Percentiles rank a stretch among this genome's conserved stretches.
Evolutionary conservation across 2,329 filamentous ascomycete species (phyloP).

Genomic region (Polytolypa hystricis): DNA sequence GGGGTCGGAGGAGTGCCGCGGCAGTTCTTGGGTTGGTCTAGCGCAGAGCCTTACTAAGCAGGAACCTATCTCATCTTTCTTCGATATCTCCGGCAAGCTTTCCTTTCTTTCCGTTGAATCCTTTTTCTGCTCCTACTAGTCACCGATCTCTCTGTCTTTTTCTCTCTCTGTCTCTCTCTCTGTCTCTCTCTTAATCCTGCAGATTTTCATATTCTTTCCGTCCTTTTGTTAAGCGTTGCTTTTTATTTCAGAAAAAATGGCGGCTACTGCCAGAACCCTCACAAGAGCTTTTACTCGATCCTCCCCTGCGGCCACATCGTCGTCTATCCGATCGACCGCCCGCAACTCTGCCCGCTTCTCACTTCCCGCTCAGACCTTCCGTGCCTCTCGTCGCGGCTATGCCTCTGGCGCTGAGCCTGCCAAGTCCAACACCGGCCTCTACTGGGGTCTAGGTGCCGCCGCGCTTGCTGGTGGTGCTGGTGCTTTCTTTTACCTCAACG

Average conservation of each 20-base stretch:
- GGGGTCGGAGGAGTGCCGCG: too few relatives aligned
- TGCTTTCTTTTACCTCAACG: slow-evolving; percentile 55
- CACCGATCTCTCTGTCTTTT: slow-evolving; percentile 5
- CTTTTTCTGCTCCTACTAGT: slow-evolving; percentile 4
- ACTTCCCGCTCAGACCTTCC: slow-evolving; percentile 54
- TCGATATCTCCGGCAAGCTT: not conserved
- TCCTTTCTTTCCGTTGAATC: slow-evolving; percentile 6
- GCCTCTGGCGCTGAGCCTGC: slow-evolving; percentile 50
- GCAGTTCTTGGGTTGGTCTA: too few relatives aligned
- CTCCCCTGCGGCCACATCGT: slow-evolving; percentile 25
- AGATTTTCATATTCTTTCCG: slow-evolving; percentile 1
- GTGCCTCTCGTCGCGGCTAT: slow-evolving; percentile 67
- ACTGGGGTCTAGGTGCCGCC: slow-evolving; percentile 49
- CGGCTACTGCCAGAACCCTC: slow-evolving; percentile 31
- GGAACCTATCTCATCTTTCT: not conserved
- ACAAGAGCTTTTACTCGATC: slow-evolving; percentile 32
- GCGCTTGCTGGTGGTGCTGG: slow-evolving; percentile 53
- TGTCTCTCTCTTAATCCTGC: slow-evolving; percentile 6
- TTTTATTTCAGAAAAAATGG: slow-evolving; percentile 23
- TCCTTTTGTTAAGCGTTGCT: too few relatives aligned
- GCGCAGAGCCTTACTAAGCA: not conserved
- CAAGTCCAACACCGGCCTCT: slow-evolving; percentile 40
- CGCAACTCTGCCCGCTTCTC: slow-evolving; percentile 48
- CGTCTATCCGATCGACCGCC: slow-evolving; percentile 26
- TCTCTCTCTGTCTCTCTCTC: slow-evolving; percentile 2